phyloP scores from a whole-genome alignment of 768 basidiomycete genomes.

The Lentinula detonsa region DNA sequence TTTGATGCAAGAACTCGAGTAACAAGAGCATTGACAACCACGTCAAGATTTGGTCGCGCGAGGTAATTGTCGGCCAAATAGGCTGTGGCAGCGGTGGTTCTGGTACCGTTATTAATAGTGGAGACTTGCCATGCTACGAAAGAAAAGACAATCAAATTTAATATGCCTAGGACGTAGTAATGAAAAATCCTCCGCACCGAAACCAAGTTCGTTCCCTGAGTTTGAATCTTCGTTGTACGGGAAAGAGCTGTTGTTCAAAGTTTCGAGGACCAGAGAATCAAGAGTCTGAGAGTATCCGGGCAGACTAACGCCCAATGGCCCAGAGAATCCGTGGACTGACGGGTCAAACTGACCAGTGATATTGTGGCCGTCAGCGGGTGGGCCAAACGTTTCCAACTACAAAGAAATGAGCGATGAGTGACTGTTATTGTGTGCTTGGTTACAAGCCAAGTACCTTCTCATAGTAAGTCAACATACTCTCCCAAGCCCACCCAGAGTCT shows the following conservation, averaged over 20 bases:
- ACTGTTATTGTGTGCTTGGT: background rate
- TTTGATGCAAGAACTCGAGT: background rate
- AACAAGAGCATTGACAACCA: slow-evolving; percentile 15
- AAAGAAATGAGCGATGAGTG: background rate
- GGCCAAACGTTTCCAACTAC: slow-evolving; percentile 12
- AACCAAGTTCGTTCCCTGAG: slow-evolving; percentile 21
- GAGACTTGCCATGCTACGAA: slow-evolving; percentile 14
- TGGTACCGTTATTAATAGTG: slow-evolving; percentile 17
- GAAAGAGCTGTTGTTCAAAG: slow-evolving; percentile 18
- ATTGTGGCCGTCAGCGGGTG: slow-evolving; percentile 17
- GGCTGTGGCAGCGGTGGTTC: slow-evolving; percentile 24
- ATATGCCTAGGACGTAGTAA: slow-evolving; percentile 9
- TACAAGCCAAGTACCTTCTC: slow-evolving; percentile 12
- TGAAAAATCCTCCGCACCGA: slow-evolving; percentile 12
- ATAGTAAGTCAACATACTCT: slow-evolving; percentile 17
- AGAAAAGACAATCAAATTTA: slow-evolving; percentile 29
- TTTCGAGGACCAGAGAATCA: slow-evolving; percentile 16
- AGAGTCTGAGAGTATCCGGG: slow-evolving; percentile 11
- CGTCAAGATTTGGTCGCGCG: slow-evolving; percentile 21
- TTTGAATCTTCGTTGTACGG: slow-evolving; percentile 29
- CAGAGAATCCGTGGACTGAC: slow-evolving; percentile 17
- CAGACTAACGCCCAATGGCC: slow-evolving; percentile 16
- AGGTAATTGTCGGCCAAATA: slow-evolving; percentile 23
- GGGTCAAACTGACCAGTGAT: slow-evolving; percentile 20
- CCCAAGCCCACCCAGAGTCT: slow-evolving; percentile 24